Evolutionary conservation across 2,329 filamentous ascomycete species (phyloP).

Genomic region (Didymellaceae sp.): DNA sequence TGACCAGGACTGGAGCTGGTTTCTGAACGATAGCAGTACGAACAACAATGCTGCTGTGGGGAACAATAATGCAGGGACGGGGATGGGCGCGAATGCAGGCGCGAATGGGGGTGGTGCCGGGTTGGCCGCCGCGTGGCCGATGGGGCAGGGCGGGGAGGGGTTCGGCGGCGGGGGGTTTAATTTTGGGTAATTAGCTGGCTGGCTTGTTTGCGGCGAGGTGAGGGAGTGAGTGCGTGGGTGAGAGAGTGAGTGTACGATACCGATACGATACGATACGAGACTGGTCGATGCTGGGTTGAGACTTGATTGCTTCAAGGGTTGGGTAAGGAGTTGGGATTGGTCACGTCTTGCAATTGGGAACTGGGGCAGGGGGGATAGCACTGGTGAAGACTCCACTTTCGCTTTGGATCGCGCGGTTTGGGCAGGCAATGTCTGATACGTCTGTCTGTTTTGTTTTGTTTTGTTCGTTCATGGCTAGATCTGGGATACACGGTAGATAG

Average conservation of each 20-base stretch:
- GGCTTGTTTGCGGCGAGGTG: too few relatives aligned
- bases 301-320: too few relatives aligned
- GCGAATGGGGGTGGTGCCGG: neutral
- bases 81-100: neutral
- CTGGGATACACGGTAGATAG: too few relatives aligned
- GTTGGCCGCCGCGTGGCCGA: too few relatives aligned
- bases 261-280: too few relatives aligned
- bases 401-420: neutral
- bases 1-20: slow-evolving; percentile 52
- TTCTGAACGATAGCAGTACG: slow-evolving; percentile 41
- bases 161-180: slow-evolving; percentile 9
- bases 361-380: neutral
- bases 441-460: neutral
- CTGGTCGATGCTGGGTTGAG: too few relatives aligned
- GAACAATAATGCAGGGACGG: neutral
- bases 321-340: too few relatives aligned
- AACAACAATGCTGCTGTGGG: neutral
- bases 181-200: slow-evolving; percentile 12
- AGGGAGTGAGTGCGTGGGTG: too few relatives aligned
- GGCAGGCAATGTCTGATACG: too few relatives aligned
- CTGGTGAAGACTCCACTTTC: slow-evolving; percentile 7
- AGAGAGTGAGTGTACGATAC: too few relatives aligned
- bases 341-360: too few relatives aligned
- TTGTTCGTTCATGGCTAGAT: neutral
- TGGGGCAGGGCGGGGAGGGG: too few relatives aligned